Evolutionary conservation across 73 alveolate species (phyloP).

Genomic region (Breviolum minutum): DNA sequence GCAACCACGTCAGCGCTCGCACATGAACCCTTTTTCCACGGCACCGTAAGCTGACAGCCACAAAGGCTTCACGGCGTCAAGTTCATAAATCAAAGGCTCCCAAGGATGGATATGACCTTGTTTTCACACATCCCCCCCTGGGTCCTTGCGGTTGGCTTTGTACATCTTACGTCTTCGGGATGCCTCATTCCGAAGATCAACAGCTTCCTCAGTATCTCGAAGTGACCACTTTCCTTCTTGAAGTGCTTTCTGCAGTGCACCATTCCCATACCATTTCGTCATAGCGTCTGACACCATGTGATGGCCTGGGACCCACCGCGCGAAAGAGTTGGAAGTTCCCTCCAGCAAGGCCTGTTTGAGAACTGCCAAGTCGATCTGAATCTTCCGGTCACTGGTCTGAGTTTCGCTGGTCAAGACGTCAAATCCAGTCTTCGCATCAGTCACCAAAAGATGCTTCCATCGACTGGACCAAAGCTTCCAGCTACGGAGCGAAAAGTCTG

Average conservation of each 20-base stretch:
- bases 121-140: background rate
- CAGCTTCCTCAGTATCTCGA: background rate
- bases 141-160: background rate
- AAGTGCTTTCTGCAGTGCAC: background rate
- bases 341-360: background rate
- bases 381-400: background rate
- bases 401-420: background rate
- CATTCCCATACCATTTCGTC: background rate
- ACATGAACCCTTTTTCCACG: background rate
- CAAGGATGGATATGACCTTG: background rate
- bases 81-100: too few species aligned
- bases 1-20: background rate
- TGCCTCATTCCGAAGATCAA: background rate
- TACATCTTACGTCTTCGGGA: background rate
- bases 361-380: background rate
- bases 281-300: background rate
- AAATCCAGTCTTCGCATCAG: slow-evolving; percentile 11
- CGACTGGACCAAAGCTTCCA: background rate
- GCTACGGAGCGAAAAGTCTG: background rate
- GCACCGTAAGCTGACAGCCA: too few species aligned
- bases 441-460: slow-evolving; percentile 7
- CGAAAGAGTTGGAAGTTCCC: background rate
- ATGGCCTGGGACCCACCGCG: background rate
- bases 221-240: background rate
- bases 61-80: too few species aligned